These are phyloP conservation scores for Drechslera avenae DNA, from an alignment of 2,329 filamentous ascomycete genomes.

Conservation along the genomic window DNA sequence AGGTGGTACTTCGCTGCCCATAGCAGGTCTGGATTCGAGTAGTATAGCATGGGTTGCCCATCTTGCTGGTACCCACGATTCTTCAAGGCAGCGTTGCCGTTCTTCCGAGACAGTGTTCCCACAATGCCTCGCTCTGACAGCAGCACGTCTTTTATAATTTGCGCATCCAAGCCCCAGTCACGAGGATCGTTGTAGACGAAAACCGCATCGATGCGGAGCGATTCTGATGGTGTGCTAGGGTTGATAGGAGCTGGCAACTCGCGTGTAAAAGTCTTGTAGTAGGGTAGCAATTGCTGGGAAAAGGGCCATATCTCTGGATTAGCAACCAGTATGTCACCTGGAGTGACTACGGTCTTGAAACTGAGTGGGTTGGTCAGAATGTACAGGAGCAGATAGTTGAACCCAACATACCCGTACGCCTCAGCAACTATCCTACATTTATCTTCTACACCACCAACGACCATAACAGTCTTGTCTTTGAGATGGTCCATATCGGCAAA, in stretches of 20 bases:
- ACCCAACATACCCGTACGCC: constrained; percentile 47
- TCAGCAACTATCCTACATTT: constrained; percentile 75
- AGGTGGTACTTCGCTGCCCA: constrained; percentile 87
- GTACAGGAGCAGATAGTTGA: background rate
- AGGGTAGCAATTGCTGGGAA: constrained; percentile 65
- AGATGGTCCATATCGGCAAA: constrained; percentile 70
- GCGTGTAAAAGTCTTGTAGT: constrained; percentile 64
- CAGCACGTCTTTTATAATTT: constrained; percentile 82
- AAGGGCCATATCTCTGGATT: constrained; percentile 85
- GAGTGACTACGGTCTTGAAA: constrained; percentile 75
- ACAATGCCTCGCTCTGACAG: constrained; percentile 78
- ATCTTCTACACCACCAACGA: constrained; percentile 55
- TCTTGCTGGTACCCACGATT: constrained; percentile 83
- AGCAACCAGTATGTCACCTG: constrained; percentile 78
- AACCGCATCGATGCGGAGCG: constrained; percentile 82
- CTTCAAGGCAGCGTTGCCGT: constrained; percentile 67
- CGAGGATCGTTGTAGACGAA: constrained; percentile 95
- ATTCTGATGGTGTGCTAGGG: constrained; percentile 53
- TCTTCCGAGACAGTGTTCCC: constrained; percentile 77
- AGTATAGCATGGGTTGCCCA: constrained; percentile 79
- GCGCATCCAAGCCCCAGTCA: constrained; percentile 91
- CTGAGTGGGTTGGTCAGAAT: constrained; percentile 18
- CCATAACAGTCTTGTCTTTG: constrained; percentile 58
- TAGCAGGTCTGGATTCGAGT: constrained; percentile 86
- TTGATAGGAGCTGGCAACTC: constrained; percentile 61